Evolutionary conservation across 169 alveolate species (phyloP).

Genomic region (Eimeria falciformis): DNA sequence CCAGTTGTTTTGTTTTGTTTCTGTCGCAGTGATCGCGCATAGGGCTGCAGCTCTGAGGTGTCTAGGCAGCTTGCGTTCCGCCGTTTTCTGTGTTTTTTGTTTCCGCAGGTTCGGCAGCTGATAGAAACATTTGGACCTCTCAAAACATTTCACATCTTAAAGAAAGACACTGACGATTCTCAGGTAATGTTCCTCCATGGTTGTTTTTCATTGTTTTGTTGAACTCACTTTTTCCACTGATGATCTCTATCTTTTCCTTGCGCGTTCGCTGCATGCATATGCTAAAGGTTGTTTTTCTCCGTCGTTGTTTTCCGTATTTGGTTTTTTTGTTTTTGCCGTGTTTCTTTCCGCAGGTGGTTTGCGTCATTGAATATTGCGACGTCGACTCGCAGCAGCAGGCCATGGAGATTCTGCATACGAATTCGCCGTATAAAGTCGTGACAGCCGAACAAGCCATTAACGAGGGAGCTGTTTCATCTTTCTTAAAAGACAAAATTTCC

Average conservation of each 20-base stretch:
- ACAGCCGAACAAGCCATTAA: conserved; percentile 85
- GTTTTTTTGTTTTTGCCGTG: background rate
- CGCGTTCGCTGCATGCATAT: conserved; percentile 64
- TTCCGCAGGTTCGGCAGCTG: conserved; percentile 71
- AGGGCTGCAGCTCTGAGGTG: background rate
- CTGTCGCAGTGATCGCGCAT: background rate
- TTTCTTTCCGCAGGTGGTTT: conserved; percentile 71
- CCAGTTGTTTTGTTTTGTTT: background rate
- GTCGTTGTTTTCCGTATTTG: background rate
- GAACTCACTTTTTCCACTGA: background rate
- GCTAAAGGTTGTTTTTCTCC: conserved; percentile 3
- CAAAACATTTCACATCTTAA: conserved; percentile 72
- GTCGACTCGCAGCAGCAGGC: conserved; percentile 83
- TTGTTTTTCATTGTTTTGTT: background rate
- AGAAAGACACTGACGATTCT: conserved; percentile 67
- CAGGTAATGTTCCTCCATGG: conserved; percentile 40
- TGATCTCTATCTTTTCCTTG: background rate
- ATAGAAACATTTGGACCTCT: conserved; percentile 78
- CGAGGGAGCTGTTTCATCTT: conserved; percentile 80
- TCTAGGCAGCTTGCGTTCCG: background rate
- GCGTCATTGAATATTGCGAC: conserved; percentile 81
- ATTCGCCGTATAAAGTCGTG: conserved; percentile 80
- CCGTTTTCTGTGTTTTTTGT: background rate
- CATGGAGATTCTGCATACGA: conserved; percentile 82
- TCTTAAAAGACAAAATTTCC: conserved; percentile 68